A percentile compares a stretch with the other conserved stretches of the same genome.
phyloP scores from a whole-genome alignment of 768 basidiomycete species.

The Leucosporidium creatinivorum region DNA sequence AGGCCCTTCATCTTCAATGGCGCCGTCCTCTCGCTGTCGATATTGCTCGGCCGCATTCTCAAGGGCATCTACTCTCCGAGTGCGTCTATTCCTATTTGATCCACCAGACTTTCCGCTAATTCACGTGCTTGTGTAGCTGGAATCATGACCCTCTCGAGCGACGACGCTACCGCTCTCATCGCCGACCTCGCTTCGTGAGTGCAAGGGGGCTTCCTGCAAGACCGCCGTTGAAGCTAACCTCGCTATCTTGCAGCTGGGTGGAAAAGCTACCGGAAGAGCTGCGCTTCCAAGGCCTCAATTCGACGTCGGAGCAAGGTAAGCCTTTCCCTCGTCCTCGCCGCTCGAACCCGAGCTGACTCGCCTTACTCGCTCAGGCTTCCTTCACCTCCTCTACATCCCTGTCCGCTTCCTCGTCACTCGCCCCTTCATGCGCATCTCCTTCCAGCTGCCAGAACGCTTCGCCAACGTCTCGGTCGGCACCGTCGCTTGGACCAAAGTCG shows the following conservation, averaged over 20 bases:
- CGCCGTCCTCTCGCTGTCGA: constrained; percentile 82
- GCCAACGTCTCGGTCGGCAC: constrained; percentile 35
- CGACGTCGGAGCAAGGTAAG: constrained; percentile 57
- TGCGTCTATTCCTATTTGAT: neutral
- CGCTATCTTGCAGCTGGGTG: constrained; percentile 59
- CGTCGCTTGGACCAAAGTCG: constrained; percentile 32
- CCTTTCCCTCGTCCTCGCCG: neutral
- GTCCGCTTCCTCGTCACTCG: constrained; percentile 97
- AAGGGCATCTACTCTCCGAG: constrained; percentile 73
- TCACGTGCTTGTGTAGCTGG: constrained; percentile 63
- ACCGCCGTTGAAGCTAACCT: neutral
- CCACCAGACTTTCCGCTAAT: constrained; percentile 19
- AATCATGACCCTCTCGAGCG: constrained; percentile 73
- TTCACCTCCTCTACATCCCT: constrained; percentile 80
- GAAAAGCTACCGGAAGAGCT: constrained; percentile 67
- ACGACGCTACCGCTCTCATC: constrained; percentile 53
- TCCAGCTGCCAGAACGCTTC: constrained; percentile 66
- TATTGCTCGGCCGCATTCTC: constrained; percentile 80
- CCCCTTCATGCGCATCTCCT: constrained; percentile 96
- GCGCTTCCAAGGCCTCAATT: constrained; percentile 63
- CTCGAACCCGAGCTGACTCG: neutral
- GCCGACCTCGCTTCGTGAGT: constrained; percentile 40
- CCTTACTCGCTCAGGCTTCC: constrained; percentile 53
- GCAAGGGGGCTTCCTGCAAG: neutral
- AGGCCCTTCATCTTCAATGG: constrained; percentile 57